Evolutionary conservation across 495 filamentous ascomycete species (phyloP), one percentile per base, ranked within the genome.

Genomic region (Penicillium parvum): DNA sequence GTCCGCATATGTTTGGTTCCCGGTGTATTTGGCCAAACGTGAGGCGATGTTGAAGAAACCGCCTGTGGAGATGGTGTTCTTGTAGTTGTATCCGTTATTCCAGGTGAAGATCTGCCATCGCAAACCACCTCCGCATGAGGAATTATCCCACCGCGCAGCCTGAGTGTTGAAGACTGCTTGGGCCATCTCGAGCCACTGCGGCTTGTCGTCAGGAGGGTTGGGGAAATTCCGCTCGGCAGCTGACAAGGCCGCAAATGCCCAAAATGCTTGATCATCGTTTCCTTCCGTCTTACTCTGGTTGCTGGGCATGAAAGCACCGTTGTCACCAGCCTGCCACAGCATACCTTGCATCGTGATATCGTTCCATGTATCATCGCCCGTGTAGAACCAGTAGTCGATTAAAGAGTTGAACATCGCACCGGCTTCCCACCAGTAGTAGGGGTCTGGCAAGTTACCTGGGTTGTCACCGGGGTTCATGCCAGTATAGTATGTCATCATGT

Each of bases 201-300:
- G 83, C 44, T 81, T 47, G 32, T 77, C 74, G 0, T 47, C 46
- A 2, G 66, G 68, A 5, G 73, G 73, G 37, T 73, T 69, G 15
- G 83, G 83, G 49, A 82, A 91, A 34, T 82, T 84, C 35, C 80
- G 75, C 60, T 95, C 88, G 3, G 88, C 86, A 0, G 88, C 88
- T 5, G 81, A 74, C 80, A 95, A 86, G 23, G 81, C 85, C 3
- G 86, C 74, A 61, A 94, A 82, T 21, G 73, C 88, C 88, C 88
- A 95, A 56, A 95, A 95, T 0, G 75, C 82, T 55, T 92, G 88
- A 57, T 94, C 88, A 51, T 94, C 88, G 60, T 94, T 94, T 37
- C 88, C 86, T 37, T 77, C 63, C 0, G 83, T 82, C 44, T 80
- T 75, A 17, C 84, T 85, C 53, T 95, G 88, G 60, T 96, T 95